Evolutionary conservation across 2,329 filamentous ascomycete genomes (phyloP), one percentile per base, ranked within the genome.

Genomic region (Curvularia hawaiiensis): DNA sequence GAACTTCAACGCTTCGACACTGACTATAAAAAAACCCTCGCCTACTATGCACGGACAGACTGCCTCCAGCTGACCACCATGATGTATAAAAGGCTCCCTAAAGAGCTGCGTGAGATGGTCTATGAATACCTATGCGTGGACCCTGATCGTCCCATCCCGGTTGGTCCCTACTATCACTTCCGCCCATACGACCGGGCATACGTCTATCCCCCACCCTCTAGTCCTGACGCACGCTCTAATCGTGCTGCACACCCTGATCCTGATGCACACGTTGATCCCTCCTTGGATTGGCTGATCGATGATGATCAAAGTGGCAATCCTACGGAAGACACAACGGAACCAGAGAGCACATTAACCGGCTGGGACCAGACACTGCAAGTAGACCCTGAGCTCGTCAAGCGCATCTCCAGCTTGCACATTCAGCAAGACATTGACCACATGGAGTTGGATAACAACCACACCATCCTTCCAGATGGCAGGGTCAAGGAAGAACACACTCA

Each of bases 131-230:
- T 71, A 9, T 68, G 65, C 50, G 43, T 69, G 24, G 65, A 68
- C 20, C 41, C 49, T 0, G 66, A 69, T 9, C 62, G 56, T 20
- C 56, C 55, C 1, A 66, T 71, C 24, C 62, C 60, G 11, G 54
- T 67, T 33, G 67, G 69, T 2, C 64, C 66, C 14, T 65, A 66
- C 26, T 64, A 65, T 49, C 69, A 71, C 39, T 66, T 64, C 20
- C 61, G 63, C 2, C 50, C 38, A n/a, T 70, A 69, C 24, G 35
- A 61, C 26, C 24, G 41, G 16, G 38, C 33, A 9, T 35, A 20
- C 20, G 10, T 9, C 33, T 30, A 14, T 9, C 24, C 35, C 16
- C 10, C 11, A 10, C 24, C 24, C 31, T 10, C n/a, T 6, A n/a
- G 10, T 6, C 20, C 10, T 6, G 11, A 31, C 8, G 14, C 14